phyloP scores from a whole-genome alignment of 2,329 filamentous ascomycete species.

The Beauveria sp. region DNA sequence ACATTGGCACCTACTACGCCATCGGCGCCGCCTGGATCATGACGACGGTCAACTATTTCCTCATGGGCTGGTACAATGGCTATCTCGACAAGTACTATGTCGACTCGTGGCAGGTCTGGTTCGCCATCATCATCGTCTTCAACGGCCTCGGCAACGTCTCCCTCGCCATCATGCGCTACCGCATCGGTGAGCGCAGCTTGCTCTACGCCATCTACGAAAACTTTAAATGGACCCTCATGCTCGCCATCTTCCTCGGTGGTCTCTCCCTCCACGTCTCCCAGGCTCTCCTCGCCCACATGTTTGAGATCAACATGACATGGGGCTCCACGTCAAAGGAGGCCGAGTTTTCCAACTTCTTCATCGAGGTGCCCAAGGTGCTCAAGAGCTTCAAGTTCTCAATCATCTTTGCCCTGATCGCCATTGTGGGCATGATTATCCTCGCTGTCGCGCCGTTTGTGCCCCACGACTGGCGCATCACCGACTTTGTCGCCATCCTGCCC shows the following conservation, averaged over 20 bases:
- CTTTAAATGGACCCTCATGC: conserved; percentile 53
- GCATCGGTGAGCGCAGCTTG: conserved; percentile 46
- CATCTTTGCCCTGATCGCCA: conserved; percentile 49
- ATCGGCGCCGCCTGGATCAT: conserved; percentile 61
- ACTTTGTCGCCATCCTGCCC: conserved; percentile 70
- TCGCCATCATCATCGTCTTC: conserved; percentile 58
- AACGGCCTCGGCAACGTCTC: conserved; percentile 52
- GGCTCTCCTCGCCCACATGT: conserved; percentile 34
- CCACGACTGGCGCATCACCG: conserved; percentile 56
- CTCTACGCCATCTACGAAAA: conserved; percentile 35
- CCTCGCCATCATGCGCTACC: conserved; percentile 56
- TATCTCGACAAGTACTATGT: conserved; percentile 60
- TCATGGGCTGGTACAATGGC: conserved; percentile 64
- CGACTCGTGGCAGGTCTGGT: conserved; percentile 57
- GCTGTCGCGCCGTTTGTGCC: conserved; percentile 58
- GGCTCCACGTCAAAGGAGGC: conserved; percentile 52
- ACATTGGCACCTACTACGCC: conserved; percentile 66
- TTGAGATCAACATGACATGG: conserved; percentile 39
- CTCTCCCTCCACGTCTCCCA: conserved; percentile 34
- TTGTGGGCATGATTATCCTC: conserved; percentile 56
- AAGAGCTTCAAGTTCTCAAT: conserved; percentile 73
- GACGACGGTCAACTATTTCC: conserved; percentile 61
- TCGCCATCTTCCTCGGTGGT: conserved; percentile 39
- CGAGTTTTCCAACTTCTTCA: conserved; percentile 51
- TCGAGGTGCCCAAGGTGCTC: conserved; percentile 59